These are phyloP conservation scores for Effrenium voratum DNA, from an alignment of 73 alveolate species.

Conservation along the genomic window DNA sequence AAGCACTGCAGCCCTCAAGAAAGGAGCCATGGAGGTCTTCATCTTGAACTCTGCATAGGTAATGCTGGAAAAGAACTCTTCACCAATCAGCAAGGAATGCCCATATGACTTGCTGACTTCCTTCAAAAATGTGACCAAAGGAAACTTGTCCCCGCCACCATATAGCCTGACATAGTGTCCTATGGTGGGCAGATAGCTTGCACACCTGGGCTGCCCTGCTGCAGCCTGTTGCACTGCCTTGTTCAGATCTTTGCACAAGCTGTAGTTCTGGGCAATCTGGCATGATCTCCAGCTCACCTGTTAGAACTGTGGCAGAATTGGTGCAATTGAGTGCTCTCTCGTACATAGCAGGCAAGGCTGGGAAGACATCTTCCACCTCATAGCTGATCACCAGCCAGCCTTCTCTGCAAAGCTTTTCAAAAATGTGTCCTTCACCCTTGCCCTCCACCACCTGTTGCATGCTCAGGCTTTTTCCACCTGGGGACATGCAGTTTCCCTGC, in stretches of 20 bases:
- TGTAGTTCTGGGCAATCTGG: background rate
- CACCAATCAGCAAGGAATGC: too few species aligned
- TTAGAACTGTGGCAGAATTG: background rate
- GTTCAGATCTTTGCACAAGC: background rate
- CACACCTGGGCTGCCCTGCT: conserved; percentile 8
- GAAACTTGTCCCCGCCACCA: background rate
- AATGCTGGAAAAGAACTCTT: too few species aligned
- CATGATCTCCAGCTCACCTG: background rate
- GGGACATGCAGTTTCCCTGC: background rate
- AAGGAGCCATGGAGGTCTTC: too few species aligned
- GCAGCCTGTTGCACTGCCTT: background rate
- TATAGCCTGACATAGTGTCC: background rate
- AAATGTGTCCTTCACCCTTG: too few species aligned
- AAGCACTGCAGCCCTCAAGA: too few species aligned
- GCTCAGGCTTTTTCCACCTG: background rate
- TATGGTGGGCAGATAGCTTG: background rate
- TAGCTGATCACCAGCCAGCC: background rate
- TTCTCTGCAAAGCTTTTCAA: too few species aligned
- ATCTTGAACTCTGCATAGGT: too few species aligned
- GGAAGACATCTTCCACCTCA: background rate
- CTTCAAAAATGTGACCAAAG: background rate
- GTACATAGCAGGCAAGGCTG: background rate
- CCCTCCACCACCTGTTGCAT: background rate
- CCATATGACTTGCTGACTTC: too few species aligned
- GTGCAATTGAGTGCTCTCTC: background rate